Conservation (phyloP, 441 rosid species). For the Aleurites moluccanus region DNA sequence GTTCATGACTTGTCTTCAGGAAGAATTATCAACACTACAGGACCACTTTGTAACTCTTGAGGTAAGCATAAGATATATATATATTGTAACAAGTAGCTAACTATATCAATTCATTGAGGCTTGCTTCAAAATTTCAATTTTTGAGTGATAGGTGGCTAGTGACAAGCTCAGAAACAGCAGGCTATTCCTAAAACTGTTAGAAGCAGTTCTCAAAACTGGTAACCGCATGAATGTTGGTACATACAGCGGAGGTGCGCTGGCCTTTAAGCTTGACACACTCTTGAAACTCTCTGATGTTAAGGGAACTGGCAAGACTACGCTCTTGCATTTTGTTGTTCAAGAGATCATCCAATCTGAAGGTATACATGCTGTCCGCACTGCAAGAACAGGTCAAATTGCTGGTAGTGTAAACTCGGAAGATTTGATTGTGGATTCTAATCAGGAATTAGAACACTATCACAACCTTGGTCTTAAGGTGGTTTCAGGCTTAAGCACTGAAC, state of each 20-base stretch:
- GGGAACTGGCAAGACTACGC: slow-evolving; percentile 93
- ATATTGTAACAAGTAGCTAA: not conserved
- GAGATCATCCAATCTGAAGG: slow-evolving; percentile 96
- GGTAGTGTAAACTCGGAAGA: slow-evolving; percentile 61
- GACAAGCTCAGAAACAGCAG: slow-evolving; percentile 75
- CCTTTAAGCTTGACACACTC: slow-evolving; percentile 94
- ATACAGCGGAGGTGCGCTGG: slow-evolving; percentile 92
- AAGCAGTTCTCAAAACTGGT: slow-evolving; percentile 97
- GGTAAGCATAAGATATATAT: slow-evolving; percentile 47
- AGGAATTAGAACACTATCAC: slow-evolving; percentile 52
- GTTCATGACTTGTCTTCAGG: slow-evolving; percentile 76
- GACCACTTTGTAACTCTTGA: slow-evolving; percentile 71
- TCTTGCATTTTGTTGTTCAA: slow-evolving; percentile 90
- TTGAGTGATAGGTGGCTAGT: slow-evolving; percentile 64
- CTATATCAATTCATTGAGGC: not conserved
- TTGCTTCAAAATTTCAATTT: not conserved
- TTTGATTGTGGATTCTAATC: slow-evolving; percentile 38
- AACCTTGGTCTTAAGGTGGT: slow-evolving; percentile 82
- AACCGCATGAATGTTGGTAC: slow-evolving; percentile 98
- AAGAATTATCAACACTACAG: slow-evolving; percentile 61
- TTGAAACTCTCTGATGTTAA: slow-evolving; percentile 89
- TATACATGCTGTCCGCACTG: slow-evolving; percentile 62
- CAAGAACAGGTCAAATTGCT: slow-evolving; percentile 60
- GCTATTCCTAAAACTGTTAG: slow-evolving; percentile 83
- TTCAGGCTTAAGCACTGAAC: slow-evolving; percentile 70